Conservation (phyloP, 2,329 filamentous ascomycete genomes). For the Ophiocordyceps camponoti-saundersi region DNA sequence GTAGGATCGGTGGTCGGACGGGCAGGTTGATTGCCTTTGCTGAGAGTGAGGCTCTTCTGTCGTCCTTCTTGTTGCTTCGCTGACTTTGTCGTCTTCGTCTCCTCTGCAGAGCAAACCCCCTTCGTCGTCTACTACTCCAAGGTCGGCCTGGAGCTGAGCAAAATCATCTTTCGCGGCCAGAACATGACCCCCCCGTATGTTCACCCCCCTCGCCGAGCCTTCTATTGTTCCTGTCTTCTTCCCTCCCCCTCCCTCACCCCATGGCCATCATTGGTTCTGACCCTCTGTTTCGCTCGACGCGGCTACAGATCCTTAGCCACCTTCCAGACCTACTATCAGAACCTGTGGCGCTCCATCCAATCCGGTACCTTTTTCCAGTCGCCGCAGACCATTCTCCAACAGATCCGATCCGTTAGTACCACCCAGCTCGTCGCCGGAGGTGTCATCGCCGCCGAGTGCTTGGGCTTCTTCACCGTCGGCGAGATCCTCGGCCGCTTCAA, state of each 20-base stretch:
- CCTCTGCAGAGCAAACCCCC: constrained; percentile 64
- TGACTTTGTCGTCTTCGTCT: neutral
- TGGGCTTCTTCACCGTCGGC: constrained; percentile 95
- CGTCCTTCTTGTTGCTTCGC: constrained; percentile 18
- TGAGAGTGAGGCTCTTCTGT: constrained; percentile 45
- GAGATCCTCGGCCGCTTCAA: constrained; percentile 95
- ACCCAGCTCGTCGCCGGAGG: constrained; percentile 56
- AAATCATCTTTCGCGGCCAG: constrained; percentile 73
- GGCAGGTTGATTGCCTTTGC: constrained; percentile 63
- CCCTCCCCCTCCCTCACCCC: constrained; percentile 3
- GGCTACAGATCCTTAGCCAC: constrained; percentile 50
- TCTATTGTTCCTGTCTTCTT: too few species aligned
- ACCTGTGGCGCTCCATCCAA: constrained; percentile 50
- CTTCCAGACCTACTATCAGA: constrained; percentile 77
- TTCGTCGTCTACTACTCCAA: constrained; percentile 81
- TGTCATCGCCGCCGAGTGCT: constrained; percentile 67
- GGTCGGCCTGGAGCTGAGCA: constrained; percentile 74
- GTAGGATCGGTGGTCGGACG: constrained; percentile 68
- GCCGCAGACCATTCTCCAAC: constrained; percentile 36
- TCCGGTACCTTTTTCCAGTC: constrained; percentile 43
- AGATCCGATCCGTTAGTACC: constrained; percentile 51
- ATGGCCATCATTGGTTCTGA: too few species aligned
- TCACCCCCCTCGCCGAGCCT: neutral
- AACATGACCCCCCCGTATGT: constrained; percentile 92
- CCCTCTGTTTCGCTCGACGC: neutral